Percentiles rank a stretch among this genome's conserved stretches.
phyloP scores from a whole-genome alignment of 179 eudicot genomes.

The Gypsophila paniculata region DNA sequence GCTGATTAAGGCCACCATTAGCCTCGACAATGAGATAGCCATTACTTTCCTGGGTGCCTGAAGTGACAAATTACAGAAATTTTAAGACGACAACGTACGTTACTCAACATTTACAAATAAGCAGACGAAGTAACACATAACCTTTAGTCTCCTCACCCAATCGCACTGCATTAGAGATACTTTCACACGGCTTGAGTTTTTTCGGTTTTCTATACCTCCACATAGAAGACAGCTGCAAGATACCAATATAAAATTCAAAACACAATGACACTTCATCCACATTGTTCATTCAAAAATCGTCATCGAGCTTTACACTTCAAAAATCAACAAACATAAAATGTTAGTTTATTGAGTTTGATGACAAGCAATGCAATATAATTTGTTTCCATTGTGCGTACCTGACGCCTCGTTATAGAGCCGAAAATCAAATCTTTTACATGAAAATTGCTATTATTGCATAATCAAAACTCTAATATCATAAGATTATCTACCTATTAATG shows the following conservation, averaged over 20 bases:
- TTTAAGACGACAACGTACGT: neutral
- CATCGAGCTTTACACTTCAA: neutral
- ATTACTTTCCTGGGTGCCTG: slow-evolving; percentile 32
- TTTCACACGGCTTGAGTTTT: slow-evolving; percentile 53
- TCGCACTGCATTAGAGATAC: slow-evolving; percentile 21
- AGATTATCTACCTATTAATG: neutral
- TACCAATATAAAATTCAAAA: slow-evolving; percentile 6
- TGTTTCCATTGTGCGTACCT: neutral
- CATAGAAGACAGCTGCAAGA: slow-evolving; percentile 50
- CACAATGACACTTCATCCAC: neutral
- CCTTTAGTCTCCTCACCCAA: slow-evolving; percentile 37
- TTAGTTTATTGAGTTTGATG: neutral
- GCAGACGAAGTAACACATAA: neutral
- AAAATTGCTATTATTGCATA: neutral
- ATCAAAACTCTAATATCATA: neutral
- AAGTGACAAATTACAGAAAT: slow-evolving; percentile 11
- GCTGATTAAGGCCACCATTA: slow-evolving; percentile 90
- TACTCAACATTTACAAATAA: neutral
- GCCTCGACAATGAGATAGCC: slow-evolving; percentile 69
- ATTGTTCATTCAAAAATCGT: neutral
- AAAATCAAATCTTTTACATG: neutral
- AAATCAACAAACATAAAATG: neutral
- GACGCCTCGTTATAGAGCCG: neutral
- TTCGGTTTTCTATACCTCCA: slow-evolving; percentile 67
- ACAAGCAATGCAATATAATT: too few species aligned